Evolutionary conservation across 306 rosid genomes (phyloP), one percentile per base, ranked within the genome.

Genomic region (Lathyrus sativus): DNA sequence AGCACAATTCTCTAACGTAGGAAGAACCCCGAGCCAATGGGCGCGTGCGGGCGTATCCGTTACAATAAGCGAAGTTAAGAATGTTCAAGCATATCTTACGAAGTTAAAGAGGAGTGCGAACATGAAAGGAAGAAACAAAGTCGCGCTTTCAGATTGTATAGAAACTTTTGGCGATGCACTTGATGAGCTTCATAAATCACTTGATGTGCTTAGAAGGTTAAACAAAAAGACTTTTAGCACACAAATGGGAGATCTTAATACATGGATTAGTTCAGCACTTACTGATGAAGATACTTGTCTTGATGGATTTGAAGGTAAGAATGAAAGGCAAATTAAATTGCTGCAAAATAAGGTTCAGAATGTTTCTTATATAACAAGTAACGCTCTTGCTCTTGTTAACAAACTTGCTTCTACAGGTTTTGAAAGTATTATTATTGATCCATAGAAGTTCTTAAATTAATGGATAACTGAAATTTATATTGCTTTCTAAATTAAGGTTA

Each of bases 21-120:
- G 82, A 79, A 74, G 71, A 39, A 86, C 90, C 81, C 92, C 87
- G 0, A 67, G 84, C 68, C 77, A 61, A 54, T 88, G 95, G 97
- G 97, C 97, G 11, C 65, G 90, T 13, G 95, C 90, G 1, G 88
- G 90, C 1, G 92, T 90, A 24, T 86, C 97, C 0, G 97, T 90
- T 53, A 71, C 91, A 2, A 67, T 86, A 11, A 29, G 68, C 0
- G 92, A 88, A 74, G 77, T 74, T 7, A 81, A 82, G 79, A 70
- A 38, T 2, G 82, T 81, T 41, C 42, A 45, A 41, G 19, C 46
- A 7, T 73, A 79, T 69, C 41, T 91, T 15, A 29, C 29, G 22
- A 51, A 61, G 9, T 24, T 81, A 71, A 81, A 73, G 73, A 64
- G 24, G 5, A 7, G 29, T 5, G 22, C 28, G 5, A 0, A 45